Evolutionary conservation across 139 green algal genomes (phyloP).

Genomic region (Micractinium sp.): DNA sequence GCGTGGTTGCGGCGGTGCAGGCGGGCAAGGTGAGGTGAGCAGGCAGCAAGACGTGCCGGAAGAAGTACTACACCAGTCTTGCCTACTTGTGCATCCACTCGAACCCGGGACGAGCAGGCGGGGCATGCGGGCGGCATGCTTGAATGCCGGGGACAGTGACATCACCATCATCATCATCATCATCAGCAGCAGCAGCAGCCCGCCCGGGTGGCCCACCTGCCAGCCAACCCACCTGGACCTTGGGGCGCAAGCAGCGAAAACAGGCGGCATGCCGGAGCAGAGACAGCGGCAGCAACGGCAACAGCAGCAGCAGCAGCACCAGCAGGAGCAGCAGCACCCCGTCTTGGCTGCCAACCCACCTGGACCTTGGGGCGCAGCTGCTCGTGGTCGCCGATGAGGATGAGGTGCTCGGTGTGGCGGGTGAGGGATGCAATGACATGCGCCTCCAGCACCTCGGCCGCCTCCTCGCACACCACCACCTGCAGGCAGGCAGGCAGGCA

Average conservation of each 20-base stretch:
- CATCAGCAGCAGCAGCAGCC: too few relatives aligned
- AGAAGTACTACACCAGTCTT: too few relatives aligned
- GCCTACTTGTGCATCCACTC: too few relatives aligned
- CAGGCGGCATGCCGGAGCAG: neutral
- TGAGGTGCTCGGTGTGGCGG: constrained; percentile 70
- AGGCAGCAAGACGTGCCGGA: too few relatives aligned
- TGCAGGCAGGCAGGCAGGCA: constrained; percentile 19
- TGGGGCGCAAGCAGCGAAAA: neutral
- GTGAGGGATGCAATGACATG: constrained; percentile 79
- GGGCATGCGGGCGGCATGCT: too few relatives aligned
- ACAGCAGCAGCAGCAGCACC: neutral
- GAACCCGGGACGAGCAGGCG: too few relatives aligned
- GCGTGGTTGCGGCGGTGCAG: too few relatives aligned
- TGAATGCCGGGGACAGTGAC: too few relatives aligned
- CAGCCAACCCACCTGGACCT: too few relatives aligned
- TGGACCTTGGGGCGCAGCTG: constrained; percentile 97
- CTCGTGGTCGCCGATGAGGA: constrained; percentile 96
- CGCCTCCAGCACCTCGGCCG: constrained; percentile 95
- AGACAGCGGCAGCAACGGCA: neutral
- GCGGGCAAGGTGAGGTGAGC: too few relatives aligned
- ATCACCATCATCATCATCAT: too few relatives aligned
- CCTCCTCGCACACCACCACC: constrained; percentile 93
- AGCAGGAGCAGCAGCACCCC: neutral
- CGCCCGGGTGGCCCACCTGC: too few relatives aligned
- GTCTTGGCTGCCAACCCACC: constrained; percentile 57